Conservation (phyloP, 2,329 filamentous ascomycete species). For the Aspergillus persii region DNA sequence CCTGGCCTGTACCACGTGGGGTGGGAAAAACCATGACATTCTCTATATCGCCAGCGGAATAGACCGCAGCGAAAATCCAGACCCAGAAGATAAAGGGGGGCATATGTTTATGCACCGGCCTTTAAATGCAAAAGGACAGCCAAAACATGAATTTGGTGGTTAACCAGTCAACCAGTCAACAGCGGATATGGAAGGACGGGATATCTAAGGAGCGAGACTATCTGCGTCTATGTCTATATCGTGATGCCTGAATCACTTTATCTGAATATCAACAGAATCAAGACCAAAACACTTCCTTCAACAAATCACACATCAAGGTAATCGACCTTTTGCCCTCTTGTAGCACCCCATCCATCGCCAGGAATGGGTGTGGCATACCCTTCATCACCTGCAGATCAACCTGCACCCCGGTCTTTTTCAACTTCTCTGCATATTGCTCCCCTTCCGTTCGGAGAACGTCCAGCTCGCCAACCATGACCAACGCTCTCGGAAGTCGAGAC, state of each 20-base stretch:
- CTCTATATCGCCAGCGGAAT: no score
- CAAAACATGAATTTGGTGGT: constrained; percentile 37
- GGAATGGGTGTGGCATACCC: constrained; percentile 58
- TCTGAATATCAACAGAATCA: not conserved
- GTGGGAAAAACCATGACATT: no score
- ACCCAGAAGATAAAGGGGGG: constrained; percentile 16
- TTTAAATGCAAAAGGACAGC: constrained; percentile 24
- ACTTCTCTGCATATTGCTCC: constrained; percentile 50
- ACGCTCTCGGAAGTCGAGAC: constrained; percentile 49
- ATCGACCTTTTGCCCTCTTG: constrained; percentile 54
- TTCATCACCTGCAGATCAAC: constrained; percentile 52
- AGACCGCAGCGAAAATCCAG: no score
- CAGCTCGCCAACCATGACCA: constrained; percentile 55
- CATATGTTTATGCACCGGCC: constrained; percentile 35
- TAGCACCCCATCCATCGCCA: constrained; percentile 57
- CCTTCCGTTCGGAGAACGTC: constrained; percentile 59
- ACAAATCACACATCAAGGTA: constrained; percentile 43
- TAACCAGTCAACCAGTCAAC: not conserved
- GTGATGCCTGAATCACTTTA: not conserved
- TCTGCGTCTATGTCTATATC: not conserved
- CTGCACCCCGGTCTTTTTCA: constrained; percentile 47
- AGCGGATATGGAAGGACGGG: not conserved
- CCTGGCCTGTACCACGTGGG: no score
- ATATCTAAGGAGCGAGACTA: not conserved
- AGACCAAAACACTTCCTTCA: constrained; percentile 32